Evolutionary conservation across 2,329 filamentous ascomycete genomes (phyloP).

Genomic region (Phaeophleospora eucalypticola): DNA sequence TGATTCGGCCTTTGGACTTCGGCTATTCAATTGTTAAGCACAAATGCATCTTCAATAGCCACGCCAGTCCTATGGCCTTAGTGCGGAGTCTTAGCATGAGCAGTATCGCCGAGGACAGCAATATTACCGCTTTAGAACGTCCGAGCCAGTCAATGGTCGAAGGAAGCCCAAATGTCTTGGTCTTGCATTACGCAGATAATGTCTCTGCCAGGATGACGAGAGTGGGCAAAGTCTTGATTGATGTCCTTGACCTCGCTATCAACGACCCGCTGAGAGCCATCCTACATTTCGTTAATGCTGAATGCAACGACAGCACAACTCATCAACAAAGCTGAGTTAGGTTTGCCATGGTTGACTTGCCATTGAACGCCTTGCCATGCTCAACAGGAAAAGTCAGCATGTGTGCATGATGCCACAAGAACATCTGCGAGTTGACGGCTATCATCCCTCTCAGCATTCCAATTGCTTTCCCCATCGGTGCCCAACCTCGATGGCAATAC

Average conservation of each 20-base stretch:
- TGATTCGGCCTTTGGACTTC: neutral
- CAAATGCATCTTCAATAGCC: constrained; percentile 30
- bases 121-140: constrained; percentile 36
- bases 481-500: constrained; percentile 57
- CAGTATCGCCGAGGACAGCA: constrained; percentile 43
- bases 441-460: constrained; percentile 47
- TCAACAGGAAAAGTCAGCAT: constrained; percentile 52
- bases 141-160: constrained; percentile 36
- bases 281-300: constrained; percentile 19
- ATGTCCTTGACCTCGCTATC: neutral
- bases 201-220: constrained; percentile 12
- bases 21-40: constrained; percentile 2
- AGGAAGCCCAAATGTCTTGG: constrained; percentile 31
- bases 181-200: constrained; percentile 17
- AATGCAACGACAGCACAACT: constrained; percentile 11
- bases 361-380: constrained; percentile 18
- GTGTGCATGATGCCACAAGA: constrained; percentile 42
- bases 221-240: constrained; percentile 9
- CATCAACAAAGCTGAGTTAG: neutral
- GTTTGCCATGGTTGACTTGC: neutral
- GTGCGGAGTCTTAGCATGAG: constrained; percentile 39
- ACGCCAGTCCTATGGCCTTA: constrained; percentile 34
- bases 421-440: constrained; percentile 44
- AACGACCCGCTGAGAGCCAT: constrained; percentile 10
- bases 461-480: constrained; percentile 53